Evolutionary conservation across 371 early-diverging fungal species (phyloP), one percentile per base, ranked within the genome.

Genomic region (Rhizopus sp.): DNA sequence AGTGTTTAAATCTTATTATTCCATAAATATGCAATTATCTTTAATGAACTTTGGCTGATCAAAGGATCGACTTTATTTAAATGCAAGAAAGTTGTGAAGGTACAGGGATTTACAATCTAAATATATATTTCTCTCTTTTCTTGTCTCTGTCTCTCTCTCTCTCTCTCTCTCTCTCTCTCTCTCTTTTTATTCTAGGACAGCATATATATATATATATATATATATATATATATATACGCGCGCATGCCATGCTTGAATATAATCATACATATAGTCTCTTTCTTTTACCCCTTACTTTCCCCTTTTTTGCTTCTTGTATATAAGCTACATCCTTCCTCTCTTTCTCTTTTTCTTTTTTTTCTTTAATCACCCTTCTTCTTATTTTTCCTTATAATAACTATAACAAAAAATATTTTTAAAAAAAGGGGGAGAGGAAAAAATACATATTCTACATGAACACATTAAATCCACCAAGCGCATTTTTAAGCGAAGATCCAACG

Each of bases 401-500:
- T 33, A 8, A 42, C 29, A 29, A 9, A 16, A 23, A 42, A 30
- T n/a, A n/a, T 30, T 15, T 16, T 41, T 31, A 15, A 30, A 31
- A 12, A 30, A 40, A 31, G 34, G 15, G 34, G 44, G 35, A 51
- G n/a, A 51, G 17, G 37, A 44, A 37, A 12, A 39, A 55, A 45
- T 5, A 59, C 35, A 44, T 38, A 54, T 34, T 31, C 46, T 8
- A 48, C 39, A 65, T 51, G 37, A 39, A 29, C 8, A 42, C 16
- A 8, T 15, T 13, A 4, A 29, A 55, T 34, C 23, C 50, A 15
- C 46, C 50, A 13, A 47, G 45, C 7, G 42, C 40, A 44, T 8
- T 57, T 29, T 12, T 31, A 12, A 66, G 66, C 46, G 66, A 66
- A 53, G 58, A 66, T 41, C 66, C 66, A 6, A 66, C 66, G 5